phyloP scores from a whole-genome alignment of 2,329 filamentous ascomycete genomes.

The Botrytis hyacinthi region DNA sequence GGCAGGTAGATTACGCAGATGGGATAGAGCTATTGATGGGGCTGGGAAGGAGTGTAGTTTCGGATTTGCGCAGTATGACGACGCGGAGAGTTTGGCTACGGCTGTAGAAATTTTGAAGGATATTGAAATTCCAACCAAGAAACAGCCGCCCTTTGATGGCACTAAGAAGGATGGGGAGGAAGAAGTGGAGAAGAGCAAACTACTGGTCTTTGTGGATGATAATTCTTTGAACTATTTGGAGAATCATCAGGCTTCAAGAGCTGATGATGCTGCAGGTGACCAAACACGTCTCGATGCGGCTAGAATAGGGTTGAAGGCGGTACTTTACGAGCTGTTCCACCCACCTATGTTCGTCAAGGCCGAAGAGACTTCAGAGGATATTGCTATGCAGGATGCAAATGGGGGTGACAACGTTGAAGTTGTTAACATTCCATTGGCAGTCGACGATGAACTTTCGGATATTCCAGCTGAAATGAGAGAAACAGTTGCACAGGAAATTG shows the following conservation, averaged over 20 bases:
- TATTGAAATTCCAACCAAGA: constrained; percentile 76
- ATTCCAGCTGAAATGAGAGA: constrained; percentile 96
- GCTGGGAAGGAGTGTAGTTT: constrained; percentile 82
- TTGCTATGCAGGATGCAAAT: constrained; percentile 63
- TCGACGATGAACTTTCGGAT: constrained; percentile 91
- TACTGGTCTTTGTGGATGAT: constrained; percentile 77
- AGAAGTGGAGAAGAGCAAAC: constrained; percentile 60
- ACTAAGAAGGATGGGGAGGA: constrained; percentile 45
- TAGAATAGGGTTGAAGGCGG: constrained; percentile 63
- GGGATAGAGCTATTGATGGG: constrained; percentile 74
- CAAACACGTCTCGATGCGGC: constrained; percentile 70
- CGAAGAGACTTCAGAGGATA: constrained; percentile 65
- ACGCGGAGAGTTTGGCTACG: constrained; percentile 80
- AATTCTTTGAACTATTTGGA: constrained; percentile 83
- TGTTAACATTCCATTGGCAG: constrained; percentile 80
- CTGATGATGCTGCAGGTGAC: constrained; percentile 58
- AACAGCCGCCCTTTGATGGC: constrained; percentile 55
- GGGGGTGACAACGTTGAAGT: constrained; percentile 72
- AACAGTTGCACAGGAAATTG: constrained; percentile 89
- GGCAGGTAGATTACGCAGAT: constrained; percentile 78
- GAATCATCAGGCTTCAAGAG: constrained; percentile 67
- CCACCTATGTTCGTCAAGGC: constrained; percentile 51
- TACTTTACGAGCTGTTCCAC: constrained; percentile 70
- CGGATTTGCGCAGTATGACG: constrained; percentile 94
- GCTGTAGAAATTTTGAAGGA: constrained; percentile 83